Evolutionary conservation across 148 eudicot genomes (phyloP).

Genomic region (Heliamphora exappendiculata): DNA sequence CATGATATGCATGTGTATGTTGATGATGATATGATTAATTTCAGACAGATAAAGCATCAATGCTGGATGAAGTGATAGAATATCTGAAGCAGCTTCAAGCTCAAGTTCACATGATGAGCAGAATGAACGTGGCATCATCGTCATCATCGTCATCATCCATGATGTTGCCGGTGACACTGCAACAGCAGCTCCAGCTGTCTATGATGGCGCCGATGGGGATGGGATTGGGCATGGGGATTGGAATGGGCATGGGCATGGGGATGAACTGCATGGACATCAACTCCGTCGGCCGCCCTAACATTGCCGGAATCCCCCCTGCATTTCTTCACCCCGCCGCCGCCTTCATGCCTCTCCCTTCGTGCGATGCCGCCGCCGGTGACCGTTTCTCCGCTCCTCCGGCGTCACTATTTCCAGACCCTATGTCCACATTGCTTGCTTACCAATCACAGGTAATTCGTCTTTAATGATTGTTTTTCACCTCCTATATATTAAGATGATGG

Average conservation of each 20-base stretch:
- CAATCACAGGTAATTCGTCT: constrained; percentile 40
- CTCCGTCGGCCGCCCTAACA: constrained; percentile 27
- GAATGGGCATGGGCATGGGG: constrained; percentile 51
- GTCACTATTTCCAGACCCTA: constrained; percentile 34
- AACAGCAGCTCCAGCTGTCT: constrained; percentile 68
- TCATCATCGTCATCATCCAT: too few species aligned
- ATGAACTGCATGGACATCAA: constrained; percentile 45
- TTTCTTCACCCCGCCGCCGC: constrained; percentile 30
- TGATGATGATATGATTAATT: not conserved
- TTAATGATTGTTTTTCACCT: not conserved
- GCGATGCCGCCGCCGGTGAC: constrained; percentile 38
- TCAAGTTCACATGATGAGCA: constrained; percentile 58
- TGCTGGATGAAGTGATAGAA: constrained; percentile 87
- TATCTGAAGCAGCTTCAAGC: constrained; percentile 71
- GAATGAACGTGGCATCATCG: constrained; percentile 54
- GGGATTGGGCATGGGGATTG: constrained; percentile 51
- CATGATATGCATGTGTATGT: too few species aligned
- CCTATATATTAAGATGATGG: not conserved
- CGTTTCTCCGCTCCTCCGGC: constrained; percentile 16
- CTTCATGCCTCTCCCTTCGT: constrained; percentile 34
- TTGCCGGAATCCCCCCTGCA: constrained; percentile 26
- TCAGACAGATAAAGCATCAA: constrained; percentile 87
- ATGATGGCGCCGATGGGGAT: constrained; percentile 60
- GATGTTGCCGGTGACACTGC: constrained; percentile 71
- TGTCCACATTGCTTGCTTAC: constrained; percentile 47